These are phyloP conservation scores for Pezicula carpinea DNA, from an alignment of 2,329 filamentous ascomycete genomes.

Conservation along the genomic window DNA sequence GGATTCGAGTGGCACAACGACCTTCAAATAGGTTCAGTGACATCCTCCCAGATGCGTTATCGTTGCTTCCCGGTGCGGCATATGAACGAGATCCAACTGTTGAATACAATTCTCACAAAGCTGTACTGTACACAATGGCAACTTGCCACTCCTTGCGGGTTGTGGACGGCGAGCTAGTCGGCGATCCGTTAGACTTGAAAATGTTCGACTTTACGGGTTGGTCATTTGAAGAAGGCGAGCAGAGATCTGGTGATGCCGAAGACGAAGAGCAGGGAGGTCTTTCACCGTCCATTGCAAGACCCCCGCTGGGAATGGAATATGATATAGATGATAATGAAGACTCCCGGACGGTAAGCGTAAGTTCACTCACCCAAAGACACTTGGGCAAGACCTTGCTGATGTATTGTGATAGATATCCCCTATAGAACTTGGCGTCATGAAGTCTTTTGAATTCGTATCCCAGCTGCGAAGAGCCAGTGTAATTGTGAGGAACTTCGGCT, in stretches of 20 bases:
- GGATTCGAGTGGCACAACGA: constrained; percentile 71
- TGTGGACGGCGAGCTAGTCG: constrained; percentile 83
- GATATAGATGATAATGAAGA: constrained; percentile 46
- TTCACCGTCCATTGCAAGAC: constrained; percentile 83
- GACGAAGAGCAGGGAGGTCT: constrained; percentile 73
- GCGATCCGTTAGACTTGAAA: constrained; percentile 91
- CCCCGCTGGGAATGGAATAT: constrained; percentile 60
- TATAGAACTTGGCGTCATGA: constrained; percentile 85
- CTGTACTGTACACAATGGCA: constrained; percentile 88
- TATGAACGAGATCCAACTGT: constrained; percentile 55
- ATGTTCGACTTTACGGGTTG: constrained; percentile 98
- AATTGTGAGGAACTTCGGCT: constrained; percentile 81
- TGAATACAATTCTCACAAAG: constrained; percentile 57
- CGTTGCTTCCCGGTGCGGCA: constrained; percentile 47
- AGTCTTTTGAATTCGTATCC: constrained; percentile 91
- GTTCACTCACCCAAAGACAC: constrained; percentile 4
- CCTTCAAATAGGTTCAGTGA: constrained; percentile 65
- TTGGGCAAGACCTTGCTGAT: constrained; percentile 4
- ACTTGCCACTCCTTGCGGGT: constrained; percentile 90
- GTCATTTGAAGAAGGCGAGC: constrained; percentile 84
- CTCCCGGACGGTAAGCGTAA: constrained; percentile 21
- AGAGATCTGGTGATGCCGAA: constrained; percentile 57
- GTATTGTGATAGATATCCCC: constrained; percentile 36
- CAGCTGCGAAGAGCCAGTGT: constrained; percentile 90
- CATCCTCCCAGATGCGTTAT: constrained; percentile 61